Evolutionary conservation across 2,329 filamentous ascomycete species (phyloP), one percentile per base, ranked within the genome.

Genomic region (Trichoderma gracile): DNA sequence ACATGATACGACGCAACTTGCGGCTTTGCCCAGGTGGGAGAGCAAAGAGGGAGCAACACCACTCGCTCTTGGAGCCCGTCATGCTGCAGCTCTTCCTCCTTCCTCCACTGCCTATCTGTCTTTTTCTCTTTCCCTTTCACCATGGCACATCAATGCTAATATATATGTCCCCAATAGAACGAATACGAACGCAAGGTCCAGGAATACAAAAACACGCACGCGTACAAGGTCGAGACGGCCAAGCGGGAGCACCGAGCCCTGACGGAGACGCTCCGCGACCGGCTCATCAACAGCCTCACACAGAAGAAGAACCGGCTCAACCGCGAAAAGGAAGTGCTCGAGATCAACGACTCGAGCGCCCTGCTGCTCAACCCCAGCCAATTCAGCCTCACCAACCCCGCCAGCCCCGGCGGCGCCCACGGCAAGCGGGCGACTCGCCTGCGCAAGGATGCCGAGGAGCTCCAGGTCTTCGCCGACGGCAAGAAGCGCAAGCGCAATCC

Each of bases 341-440:
- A 90, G 71, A 88, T 90, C 61, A 84, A 84, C 66, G 87, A 89
- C 72, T 84, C 84, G 30, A 88, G 84, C 52, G 86, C 87, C 19
- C 78, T 89, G 27, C 81, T 89, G 40, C 78, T 89, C 60, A 87
- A 90, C 70, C 87, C 87, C 17, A 89, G 86, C 67, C 87, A 90
- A 72, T 90, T 87, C 74, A 87, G 85, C 72, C 80, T 89, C 60
- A 83, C 83, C 59, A 88, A 89, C 73, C 87, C 86, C 21, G 78
- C 84, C 33, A 89, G 85, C 72, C 87, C 86, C 17, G 85, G 86
- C 47, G 87, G 86, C 46, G 80, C 84, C 21, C 85, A 88, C 64
- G 82, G 81, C 66, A 89, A 89, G 77, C 81, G 87, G 66, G 81
- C 86, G 27, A 89, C 86, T 15, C 80, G 87, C 64, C 78, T 86